Base-by-base conservation (phyloP, 768 basidiomycete species). In the Polyporus arcularius region DNA sequence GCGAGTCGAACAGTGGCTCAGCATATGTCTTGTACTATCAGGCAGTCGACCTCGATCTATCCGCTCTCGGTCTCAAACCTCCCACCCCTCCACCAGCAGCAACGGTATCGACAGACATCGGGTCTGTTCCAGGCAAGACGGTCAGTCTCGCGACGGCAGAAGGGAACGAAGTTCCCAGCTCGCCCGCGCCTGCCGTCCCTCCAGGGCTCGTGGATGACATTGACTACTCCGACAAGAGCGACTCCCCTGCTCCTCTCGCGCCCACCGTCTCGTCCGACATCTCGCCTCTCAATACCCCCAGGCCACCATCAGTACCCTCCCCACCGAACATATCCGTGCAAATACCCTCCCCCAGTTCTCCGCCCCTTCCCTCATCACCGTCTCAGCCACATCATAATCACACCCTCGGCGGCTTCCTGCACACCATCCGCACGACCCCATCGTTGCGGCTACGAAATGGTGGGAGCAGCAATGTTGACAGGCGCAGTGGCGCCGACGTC, bases 21-120 rank as follows among this genome's bases (percentile, higher is more conserved):
- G 97, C 96, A 18, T 99, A 99, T 73, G 95, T 98, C 28, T 81
- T 99, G 40, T 98, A 96, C 76, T 99, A 98, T 74, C 94, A 98
- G 74, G 95, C 94, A 28, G 87, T 83, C 38, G 94, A 98, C 73
- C 81, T 98, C 57, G 89, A 96, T 70, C 78, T 83, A 39, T 71
- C 77, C n/a, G 78, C 81, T 21, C 81, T 96, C 31, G 95, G 94
- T 2, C 74, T 96, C 21, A 82, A 79, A 56, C 54, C 65, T 15
- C 68, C 67, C n/a, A 58, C 70, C 15, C 68, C 69, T n/a, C 60
- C 71, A 6, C 52, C 67, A 7, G 15, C 67, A 32, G 53, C 67
- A 6, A 54, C 40, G 12, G 50, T 57, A 12, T 39, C 64, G 16
- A 57, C 64, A 6, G 45, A 60, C 16, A 54, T 62, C 16, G 65